Evolutionary conservation across 2,329 filamentous ascomycete species (phyloP), one percentile per base, ranked within the genome.

Genomic region (Catunica adiposa): DNA sequence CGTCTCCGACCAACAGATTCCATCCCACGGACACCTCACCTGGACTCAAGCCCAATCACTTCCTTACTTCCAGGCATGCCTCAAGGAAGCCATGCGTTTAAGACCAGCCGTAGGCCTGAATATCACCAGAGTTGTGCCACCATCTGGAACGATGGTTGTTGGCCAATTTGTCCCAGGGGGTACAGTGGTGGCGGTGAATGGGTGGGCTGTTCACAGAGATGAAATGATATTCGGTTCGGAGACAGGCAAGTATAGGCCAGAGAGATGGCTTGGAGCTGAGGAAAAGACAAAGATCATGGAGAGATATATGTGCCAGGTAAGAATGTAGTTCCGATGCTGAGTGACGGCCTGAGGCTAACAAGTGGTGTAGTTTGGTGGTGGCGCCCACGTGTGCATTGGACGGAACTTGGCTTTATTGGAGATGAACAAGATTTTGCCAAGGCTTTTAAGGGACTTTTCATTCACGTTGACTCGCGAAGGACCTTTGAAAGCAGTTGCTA

Each of bases 391-490:
- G 2, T 79, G 76, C 62, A 77, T 78, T 58, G 76, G 76, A 20
- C 69, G 73, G 3, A 75, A 78, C 62, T 62, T 79, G 31, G 76
- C 74, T 0, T 65, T 78, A 42, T 65, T 79, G 26, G 76, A 79
- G 64, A 77, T 79, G 61, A 77, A 79, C 66, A 82, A 81, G 68
- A 70, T 80, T 37, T 65, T 78, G 37, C 75, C 76, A 3, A 71
- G 75, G 37, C 66, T 80, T 25, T 64, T 78, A 59, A 64, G 74
- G n/a, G 72, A 77, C 58, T 80, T 73, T 61, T 66, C 74, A 47
- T 73, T 80, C 59, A 67, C 74, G 62, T 66, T 79, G 25, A 67
- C 74, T 57, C 74, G 74, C 0, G 68, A 69, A 8, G 68, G 71
- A 44, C 69, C 72, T 53, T 67, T 79, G 60, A 71, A 70, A 58